Evolutionary conservation across 2,329 filamentous ascomycete genomes (phyloP).

Genomic region (Fusarium transvaalense): DNA sequence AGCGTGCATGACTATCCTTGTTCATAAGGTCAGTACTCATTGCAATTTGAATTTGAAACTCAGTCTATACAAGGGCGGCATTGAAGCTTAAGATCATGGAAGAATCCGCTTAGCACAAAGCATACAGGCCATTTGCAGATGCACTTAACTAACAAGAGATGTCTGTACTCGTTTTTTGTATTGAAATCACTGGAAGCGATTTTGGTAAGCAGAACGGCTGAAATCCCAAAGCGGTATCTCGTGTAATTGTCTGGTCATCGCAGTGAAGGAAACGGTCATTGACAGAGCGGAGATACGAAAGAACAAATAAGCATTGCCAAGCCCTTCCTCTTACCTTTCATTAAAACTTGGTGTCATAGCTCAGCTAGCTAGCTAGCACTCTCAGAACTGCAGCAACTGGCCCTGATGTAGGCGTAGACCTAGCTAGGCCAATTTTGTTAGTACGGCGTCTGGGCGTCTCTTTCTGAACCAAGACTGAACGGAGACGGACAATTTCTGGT

Average conservation of each 20-base stretch:
- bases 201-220: neutral
- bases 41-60: conserved; percentile 25
- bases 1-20: conserved; percentile 15
- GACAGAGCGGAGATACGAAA: neutral
- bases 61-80: conserved; percentile 31
- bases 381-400: conserved; percentile 2
- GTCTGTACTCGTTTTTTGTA: neutral
- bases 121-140: neutral
- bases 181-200: neutral
- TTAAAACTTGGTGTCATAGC: conserved; percentile 8
- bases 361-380: neutral
- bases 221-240: conserved; percentile 30
- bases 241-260: conserved; percentile 18
- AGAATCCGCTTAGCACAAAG: conserved; percentile 15
- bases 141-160: neutral
- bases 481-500: conserved; percentile 22
- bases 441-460: conserved; percentile 5
- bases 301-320: conserved; percentile 7
- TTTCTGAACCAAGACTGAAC: conserved; percentile 1
- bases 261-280: conserved; percentile 14
- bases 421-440: conserved; percentile 8
- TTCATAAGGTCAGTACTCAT: conserved; percentile 12
- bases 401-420: conserved; percentile 13
- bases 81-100: conserved; percentile 14
- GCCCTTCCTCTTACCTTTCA: neutral